A percentile compares a stretch with the other conserved stretches of the same genome.
phyloP scores from a whole-genome alignment of 83 land plant genomes.

The Thuja plicata region DNA sequence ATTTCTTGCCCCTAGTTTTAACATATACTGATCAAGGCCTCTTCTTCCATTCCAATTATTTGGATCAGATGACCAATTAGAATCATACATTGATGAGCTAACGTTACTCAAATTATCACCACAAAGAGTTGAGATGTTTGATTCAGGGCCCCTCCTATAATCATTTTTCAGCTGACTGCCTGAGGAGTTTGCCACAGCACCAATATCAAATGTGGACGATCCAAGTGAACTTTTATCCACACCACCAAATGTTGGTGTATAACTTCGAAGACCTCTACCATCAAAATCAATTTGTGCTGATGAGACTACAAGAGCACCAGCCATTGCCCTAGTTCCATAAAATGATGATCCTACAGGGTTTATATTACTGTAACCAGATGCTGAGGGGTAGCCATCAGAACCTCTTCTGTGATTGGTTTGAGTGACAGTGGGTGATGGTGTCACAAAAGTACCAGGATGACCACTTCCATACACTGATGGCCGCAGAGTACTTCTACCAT shows the following conservation, averaged over 20 bases:
- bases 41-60: not conserved
- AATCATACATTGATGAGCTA: conserved; percentile 2
- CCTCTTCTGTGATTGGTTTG: not conserved
- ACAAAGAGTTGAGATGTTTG: not conserved
- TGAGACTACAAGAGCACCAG: not conserved
- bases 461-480: not conserved
- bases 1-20: not conserved
- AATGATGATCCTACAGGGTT: no score
- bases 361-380: not conserved
- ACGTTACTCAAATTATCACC: not conserved
- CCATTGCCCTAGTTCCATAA: not conserved
- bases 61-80: not conserved
- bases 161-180: not conserved
- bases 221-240: not conserved
- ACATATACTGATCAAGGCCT: not conserved
- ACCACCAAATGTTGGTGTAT: not conserved
- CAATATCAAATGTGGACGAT: not conserved
- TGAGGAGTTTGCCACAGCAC: not conserved
- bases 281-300: not conserved
- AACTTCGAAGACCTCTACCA: not conserved
- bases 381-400: not conserved
- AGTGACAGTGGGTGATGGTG: not conserved
- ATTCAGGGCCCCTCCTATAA: not conserved
- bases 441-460: not conserved
- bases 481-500: not conserved